phyloP scores from a whole-genome alignment of 208 protist genomes.

The Novymonas esmeraldas region DNA sequence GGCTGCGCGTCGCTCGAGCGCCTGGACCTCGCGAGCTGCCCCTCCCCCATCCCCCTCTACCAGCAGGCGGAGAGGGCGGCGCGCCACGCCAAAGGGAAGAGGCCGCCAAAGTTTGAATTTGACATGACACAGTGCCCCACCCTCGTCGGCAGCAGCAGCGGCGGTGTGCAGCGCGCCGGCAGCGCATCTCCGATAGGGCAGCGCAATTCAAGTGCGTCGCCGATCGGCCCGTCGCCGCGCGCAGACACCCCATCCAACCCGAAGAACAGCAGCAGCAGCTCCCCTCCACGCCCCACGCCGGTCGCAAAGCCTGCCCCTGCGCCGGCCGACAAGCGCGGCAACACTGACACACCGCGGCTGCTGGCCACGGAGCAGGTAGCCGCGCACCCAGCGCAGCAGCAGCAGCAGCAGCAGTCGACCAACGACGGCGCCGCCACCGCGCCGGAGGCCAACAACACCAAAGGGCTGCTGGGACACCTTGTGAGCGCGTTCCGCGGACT shows the following conservation, averaged over 20 bases:
- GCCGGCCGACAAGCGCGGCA: not conserved
- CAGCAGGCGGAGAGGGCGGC: slow-evolving; percentile 28
- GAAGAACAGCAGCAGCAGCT: not conserved
- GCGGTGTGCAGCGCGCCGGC: slow-evolving; percentile 19
- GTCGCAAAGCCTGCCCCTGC: not conserved
- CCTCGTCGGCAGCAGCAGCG: slow-evolving; percentile 27
- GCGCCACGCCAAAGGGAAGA: slow-evolving; percentile 10
- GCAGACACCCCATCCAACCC: not conserved
- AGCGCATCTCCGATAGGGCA: not conserved
- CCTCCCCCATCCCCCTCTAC: slow-evolving; percentile 41
- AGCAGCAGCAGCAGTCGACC: slow-evolving; percentile 6
- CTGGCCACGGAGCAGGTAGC: slow-evolving; percentile 1
- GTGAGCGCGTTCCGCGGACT: slow-evolving; percentile 12
- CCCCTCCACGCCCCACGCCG: not conserved
- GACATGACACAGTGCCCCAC: slow-evolving; percentile 23
- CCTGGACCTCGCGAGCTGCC: slow-evolving; percentile 41
- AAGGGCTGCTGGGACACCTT: slow-evolving; percentile 20
- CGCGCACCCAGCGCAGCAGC: not conserved
- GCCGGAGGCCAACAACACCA: slow-evolving; percentile 2
- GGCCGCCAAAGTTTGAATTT: slow-evolving; percentile 21
- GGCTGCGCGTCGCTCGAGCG: slow-evolving; percentile 26
- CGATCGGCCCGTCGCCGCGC: not conserved
- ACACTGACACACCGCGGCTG: not conserved
- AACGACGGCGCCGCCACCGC: not conserved
- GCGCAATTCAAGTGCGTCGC: slow-evolving; percentile 2